Evolutionary conservation across 768 basidiomycete species (phyloP).

Genomic region (Clitopilus passeckerianus): DNA sequence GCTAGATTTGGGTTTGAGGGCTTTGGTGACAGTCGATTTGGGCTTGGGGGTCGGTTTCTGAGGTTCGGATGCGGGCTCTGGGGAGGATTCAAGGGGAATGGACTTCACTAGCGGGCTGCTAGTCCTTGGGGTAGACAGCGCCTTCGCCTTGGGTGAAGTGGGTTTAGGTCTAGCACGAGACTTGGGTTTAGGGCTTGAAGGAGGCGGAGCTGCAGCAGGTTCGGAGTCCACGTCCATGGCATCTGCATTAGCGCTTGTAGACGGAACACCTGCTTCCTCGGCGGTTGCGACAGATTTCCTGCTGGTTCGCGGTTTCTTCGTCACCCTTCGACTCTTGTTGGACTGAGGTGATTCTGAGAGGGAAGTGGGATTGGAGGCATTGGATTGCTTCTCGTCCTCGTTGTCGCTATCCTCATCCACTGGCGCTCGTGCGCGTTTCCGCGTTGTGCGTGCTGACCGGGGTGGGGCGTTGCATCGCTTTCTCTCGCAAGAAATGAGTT

Average conservation of each 20-base stretch:
- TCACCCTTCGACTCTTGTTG: slow-evolving; percentile 8
- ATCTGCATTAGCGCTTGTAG: neutral
- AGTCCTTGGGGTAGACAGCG: slow-evolving; percentile 10
- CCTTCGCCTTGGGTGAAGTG: slow-evolving; percentile 9
- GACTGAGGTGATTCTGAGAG: slow-evolving; percentile 12
- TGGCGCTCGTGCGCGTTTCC: slow-evolving; percentile 21
- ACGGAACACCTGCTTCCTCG: slow-evolving; percentile 1
- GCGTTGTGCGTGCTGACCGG: slow-evolving; percentile 18
- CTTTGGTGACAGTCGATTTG: neutral
- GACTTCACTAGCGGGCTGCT: slow-evolving; percentile 19
- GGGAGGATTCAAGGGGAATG: slow-evolving; percentile 7
- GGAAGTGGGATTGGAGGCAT: slow-evolving; percentile 7
- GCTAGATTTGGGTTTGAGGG: slow-evolving; percentile 6
- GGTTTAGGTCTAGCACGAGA: slow-evolving; percentile 8
- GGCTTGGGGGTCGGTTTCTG: neutral
- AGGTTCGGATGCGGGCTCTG: slow-evolving; percentile 5
- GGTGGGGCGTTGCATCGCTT: slow-evolving; percentile 49
- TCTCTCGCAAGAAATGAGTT: slow-evolving; percentile 53
- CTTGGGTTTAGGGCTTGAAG: slow-evolving; percentile 11
- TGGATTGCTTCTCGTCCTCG: slow-evolving; percentile 7
- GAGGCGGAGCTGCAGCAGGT: neutral
- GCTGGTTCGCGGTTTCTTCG: slow-evolving; percentile 14
- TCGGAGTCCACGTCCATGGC: slow-evolving; percentile 14
- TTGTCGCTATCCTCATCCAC: slow-evolving; percentile 11
- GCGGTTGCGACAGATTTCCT: neutral